Base-by-base conservation (phyloP, 1,284 basidiomycete species). In the Sutorius eximius region DNA sequence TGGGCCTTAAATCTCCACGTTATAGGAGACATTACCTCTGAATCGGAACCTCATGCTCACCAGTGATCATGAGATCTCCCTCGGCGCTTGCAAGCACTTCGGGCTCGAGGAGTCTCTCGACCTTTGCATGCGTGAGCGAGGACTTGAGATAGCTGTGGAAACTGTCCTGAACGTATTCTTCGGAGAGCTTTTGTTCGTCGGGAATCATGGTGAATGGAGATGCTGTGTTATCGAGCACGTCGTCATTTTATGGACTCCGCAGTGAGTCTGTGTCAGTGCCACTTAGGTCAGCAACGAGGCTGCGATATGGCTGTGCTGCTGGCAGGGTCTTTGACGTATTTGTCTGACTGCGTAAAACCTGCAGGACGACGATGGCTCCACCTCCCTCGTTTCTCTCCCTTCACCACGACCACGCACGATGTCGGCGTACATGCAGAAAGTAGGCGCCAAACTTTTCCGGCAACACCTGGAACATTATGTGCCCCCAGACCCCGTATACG, bases 131-230 rank as follows among this genome's bases (percentile, higher is more conserved):
- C 0, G 86, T 79, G 10, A 93, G 73, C 0, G 87, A 88, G 2
- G 86, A 87, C 65, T 86, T 87, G 65, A 92, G 80, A 62, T 90
- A 89, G 59, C 79, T 81, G 69, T 93, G 89, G 66, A 93, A 93
- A 58, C 81, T 83, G 61, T 89, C 81, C 57, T 89, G 86, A 24
- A 91, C 77, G 53, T 81, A 79, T 53, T 80, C 67, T 62, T 91
- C 89, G 1, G 81, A 74, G 15, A 89, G 75, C 32, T 64, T 61
- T 3, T 60, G 56, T 13, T 57, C 58, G 43, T 68, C 53, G 34
- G 48, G 57, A 5, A 51, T 20, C 66, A 67, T 68, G 33, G 38
- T 29, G 30, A 5, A 36, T 15, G 10, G 2, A 15, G 22, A 20
- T 47, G 40, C 38, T 27, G 44, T 46, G 34, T 13, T 29, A 5